A percentile compares a stretch with the other conserved stretches of the same genome.
These are phyloP conservation scores for Brassica cretica DNA, from an alignment of 345 rosid species.

Conservation along the genomic window DNA sequence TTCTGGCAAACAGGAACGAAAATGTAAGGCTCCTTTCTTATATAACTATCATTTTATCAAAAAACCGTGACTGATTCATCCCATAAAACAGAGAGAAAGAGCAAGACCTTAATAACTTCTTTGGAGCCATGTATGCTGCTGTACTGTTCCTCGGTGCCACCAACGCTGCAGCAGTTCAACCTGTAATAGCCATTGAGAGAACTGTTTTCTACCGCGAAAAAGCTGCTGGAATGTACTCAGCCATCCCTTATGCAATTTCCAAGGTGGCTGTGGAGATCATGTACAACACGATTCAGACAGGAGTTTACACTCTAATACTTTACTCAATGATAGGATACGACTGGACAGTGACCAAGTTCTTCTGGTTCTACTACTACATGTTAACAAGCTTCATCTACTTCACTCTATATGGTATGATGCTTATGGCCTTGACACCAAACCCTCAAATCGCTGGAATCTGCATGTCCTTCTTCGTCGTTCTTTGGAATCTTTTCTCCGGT, in stretches of 20 bases:
- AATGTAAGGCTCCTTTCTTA: conserved; percentile 41
- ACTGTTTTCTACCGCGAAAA: conserved; percentile 82
- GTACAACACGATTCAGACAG: conserved; percentile 56
- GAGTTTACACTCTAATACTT: conserved; percentile 53
- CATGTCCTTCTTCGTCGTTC: conserved; percentile 77
- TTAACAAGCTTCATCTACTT: conserved; percentile 63
- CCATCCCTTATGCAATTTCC: conserved; percentile 77
- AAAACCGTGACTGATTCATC: not conserved
- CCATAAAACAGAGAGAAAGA: conserved; percentile 43
- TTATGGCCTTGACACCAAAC: conserved; percentile 70
- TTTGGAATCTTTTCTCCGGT: conserved; percentile 90
- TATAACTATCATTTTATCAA: not conserved
- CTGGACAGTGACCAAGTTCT: conserved; percentile 53
- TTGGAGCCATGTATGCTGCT: conserved; percentile 79
- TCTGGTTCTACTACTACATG: conserved; percentile 67
- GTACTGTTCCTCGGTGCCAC: conserved; percentile 64
- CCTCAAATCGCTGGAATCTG: conserved; percentile 65
- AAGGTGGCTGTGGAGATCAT: conserved; percentile 75
- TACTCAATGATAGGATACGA: conserved; percentile 78
- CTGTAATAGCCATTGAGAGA: conserved; percentile 66
- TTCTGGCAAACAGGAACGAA: conserved; percentile 71
- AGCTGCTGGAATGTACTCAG: conserved; percentile 90
- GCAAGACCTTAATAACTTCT: conserved; percentile 65
- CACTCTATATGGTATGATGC: conserved; percentile 80
- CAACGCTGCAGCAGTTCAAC: conserved; percentile 63